These are phyloP conservation scores for Achaetomium macrosporum DNA, from an alignment of 2,329 filamentous ascomycete species.

Conservation along the genomic window DNA sequence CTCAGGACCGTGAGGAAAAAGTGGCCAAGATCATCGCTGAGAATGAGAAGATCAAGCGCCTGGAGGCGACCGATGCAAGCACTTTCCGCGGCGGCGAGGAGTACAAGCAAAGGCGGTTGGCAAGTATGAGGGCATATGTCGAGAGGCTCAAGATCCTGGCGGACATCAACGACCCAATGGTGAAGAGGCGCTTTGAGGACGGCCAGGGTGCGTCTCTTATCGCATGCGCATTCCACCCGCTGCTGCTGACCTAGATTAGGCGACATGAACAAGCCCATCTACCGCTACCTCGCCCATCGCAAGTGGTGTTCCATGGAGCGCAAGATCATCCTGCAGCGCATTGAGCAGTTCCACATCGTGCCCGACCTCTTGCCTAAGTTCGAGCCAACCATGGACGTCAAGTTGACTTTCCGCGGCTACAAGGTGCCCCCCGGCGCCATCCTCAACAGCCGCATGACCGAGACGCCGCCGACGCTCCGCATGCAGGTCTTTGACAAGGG, in stretches of 20 bases:
- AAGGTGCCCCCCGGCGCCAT: constrained; percentile 71
- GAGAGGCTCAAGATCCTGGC: constrained; percentile 80
- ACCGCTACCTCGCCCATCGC: constrained; percentile 77
- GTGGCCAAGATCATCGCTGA: constrained; percentile 64
- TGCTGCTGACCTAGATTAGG: constrained; percentile 44
- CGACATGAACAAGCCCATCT: constrained; percentile 95
- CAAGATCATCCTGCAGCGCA: constrained; percentile 74
- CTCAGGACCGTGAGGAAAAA: constrained; percentile 76
- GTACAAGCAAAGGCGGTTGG: constrained; percentile 61
- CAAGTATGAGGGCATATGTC: constrained; percentile 64
- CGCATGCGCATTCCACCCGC: neutral
- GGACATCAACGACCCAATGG: constrained; percentile 89
- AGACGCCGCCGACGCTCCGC: constrained; percentile 66
- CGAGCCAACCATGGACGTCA: constrained; percentile 71
- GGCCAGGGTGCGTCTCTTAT: constrained; percentile 63
- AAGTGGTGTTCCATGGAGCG: constrained; percentile 85
- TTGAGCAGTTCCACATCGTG: constrained; percentile 78
- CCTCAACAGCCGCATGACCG: constrained; percentile 67
- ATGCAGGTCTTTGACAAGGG: constrained; percentile 82
- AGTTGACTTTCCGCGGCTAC: constrained; percentile 69
- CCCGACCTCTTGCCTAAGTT: constrained; percentile 82
- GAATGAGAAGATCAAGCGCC: constrained; percentile 59
- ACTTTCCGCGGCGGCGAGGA: constrained; percentile 56
- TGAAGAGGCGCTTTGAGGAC: constrained; percentile 93
- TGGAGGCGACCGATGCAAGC: constrained; percentile 54